Evolutionary conservation across 1,284 basidiomycete species (phyloP), one percentile per base, ranked within the genome.

Genomic region (Xerocomus tenax): DNA sequence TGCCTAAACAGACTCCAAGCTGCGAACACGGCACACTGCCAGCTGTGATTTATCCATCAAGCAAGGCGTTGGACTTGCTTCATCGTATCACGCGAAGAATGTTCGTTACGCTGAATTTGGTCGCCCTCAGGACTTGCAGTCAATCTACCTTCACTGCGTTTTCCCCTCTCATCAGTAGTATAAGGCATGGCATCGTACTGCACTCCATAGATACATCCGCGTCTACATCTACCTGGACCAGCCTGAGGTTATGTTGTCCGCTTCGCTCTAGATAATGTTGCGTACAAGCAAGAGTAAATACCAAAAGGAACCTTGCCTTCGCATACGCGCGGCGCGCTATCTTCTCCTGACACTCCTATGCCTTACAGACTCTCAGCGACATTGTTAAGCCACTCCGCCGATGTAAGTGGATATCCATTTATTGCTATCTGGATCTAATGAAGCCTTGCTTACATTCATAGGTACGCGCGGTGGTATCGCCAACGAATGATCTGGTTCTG

Each of bases 331-430:
- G n/a, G n/a, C n/a, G n/a, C 21, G 15, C 10, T 39, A 23, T 39
- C 38, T 34, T 13, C 32, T 39, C 35, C 21, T 46, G 48, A 55
- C 29, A 30, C 19, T 43, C 21, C 53, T 39, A 89, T 88, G 85
- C 80, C 82, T 52, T 94, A 89, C 74, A 87, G 82, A 71, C 75
- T 95, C 47, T 91, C 91, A 43, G 82, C 89, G 42, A 84, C 83
- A 2, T 74, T 95, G 57, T 64, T 66, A 48, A 77, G 72, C 30
- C 87, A 91, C 66, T 76, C 82, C 15, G 77, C 79, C 54, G 87
- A 91, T 73, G 88, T 89, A 57, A 50, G 85, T 78, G 19, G 32
- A 30, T 23, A 36, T 44, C 10, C 30, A 23, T 52, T 29, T 35
- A 45, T 18, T 5, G 1, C 18, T 48, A 50, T 42, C 47, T 42